Evolutionary conservation across 441 rosid species (phyloP).

Genomic region (Eruca vesicaria): DNA sequence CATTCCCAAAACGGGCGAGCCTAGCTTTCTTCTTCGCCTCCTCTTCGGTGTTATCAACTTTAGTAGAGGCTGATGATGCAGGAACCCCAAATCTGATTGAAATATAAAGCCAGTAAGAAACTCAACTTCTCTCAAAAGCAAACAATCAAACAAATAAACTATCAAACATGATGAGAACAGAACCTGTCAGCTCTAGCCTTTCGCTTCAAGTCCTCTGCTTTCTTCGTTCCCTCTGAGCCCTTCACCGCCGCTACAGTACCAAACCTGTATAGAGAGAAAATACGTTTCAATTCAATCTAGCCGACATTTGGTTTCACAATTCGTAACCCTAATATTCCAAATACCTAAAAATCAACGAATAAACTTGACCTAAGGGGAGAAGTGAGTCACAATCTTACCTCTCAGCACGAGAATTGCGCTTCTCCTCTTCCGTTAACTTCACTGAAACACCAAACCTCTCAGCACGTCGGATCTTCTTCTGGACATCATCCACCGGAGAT

Average conservation of each 20-base stretch:
- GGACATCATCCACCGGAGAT: conserved; percentile 41
- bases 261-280: conserved; percentile 43
- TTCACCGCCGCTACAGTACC: conserved; percentile 40
- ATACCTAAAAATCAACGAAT: background rate
- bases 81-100: conserved; percentile 72
- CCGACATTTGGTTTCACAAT: background rate
- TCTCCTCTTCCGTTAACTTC: conserved; percentile 79
- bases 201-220: conserved; percentile 77
- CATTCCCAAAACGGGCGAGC: conserved; percentile 64
- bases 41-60: conserved; percentile 42
- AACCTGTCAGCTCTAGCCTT: conserved; percentile 96
- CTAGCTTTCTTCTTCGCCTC: conserved; percentile 90
- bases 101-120: background rate
- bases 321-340: conserved; percentile 17
- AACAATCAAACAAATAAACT: background rate
- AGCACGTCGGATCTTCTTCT: conserved; percentile 87
- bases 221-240: conserved; percentile 45
- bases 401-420: conserved; percentile 86
- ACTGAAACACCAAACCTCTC: conserved; percentile 86
- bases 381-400: conserved; percentile 38
- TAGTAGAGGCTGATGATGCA: conserved; percentile 32
- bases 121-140: background rate
- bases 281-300: background rate
- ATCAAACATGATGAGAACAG: too few relatives aligned
- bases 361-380: background rate